Percentiles rank a stretch among this genome's conserved stretches.
Evolutionary conservation across 176 grass and related monocot species (phyloP).

Genomic region (Avena eriantha): DNA sequence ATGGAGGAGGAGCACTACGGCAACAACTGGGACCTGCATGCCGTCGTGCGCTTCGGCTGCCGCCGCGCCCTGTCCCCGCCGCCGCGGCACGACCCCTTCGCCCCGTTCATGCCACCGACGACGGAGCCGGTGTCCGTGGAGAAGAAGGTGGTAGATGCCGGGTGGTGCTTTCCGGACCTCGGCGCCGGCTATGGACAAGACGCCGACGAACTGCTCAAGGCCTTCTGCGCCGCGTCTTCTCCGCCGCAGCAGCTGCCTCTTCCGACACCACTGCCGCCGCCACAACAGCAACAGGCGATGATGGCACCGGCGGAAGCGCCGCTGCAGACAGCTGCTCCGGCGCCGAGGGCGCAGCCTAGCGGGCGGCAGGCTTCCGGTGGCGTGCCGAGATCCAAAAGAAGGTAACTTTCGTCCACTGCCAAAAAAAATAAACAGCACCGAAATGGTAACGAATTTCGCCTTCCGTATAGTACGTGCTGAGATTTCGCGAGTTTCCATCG

Average conservation of each 20-base stretch:
- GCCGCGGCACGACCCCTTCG: conserved; percentile 38
- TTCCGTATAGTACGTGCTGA: background rate
- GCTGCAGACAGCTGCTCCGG: background rate
- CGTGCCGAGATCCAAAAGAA: conserved; percentile 74
- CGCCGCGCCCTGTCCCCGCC: conserved; percentile 19
- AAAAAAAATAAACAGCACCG: background rate
- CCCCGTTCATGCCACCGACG: background rate
- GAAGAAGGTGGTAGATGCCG: conserved; percentile 19
- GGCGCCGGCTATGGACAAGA: conserved; percentile 29
- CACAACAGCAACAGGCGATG: background rate
- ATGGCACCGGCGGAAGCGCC: conserved; percentile 8
- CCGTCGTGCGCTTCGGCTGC: conserved; percentile 66
- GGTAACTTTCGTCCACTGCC: conserved; percentile 39
- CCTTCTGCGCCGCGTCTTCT: conserved; percentile 45
- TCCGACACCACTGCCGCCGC: background rate
- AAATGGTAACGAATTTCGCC: conserved; percentile 8
- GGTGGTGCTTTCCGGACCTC: conserved; percentile 44
- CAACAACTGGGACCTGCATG: conserved; percentile 85
- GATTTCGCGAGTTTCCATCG: conserved; percentile 21
- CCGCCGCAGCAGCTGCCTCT: background rate
- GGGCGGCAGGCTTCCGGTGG: conserved; percentile 30
- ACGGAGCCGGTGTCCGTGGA: background rate
- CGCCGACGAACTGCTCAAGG: conserved; percentile 68
- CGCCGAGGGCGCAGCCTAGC: conserved; percentile 44
- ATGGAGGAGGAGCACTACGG: conserved; percentile 54